Percentiles rank a stretch among this genome's conserved stretches.
These are phyloP conservation scores for Phylloboletellus chloephorus DNA, from an alignment of 1,284 basidiomycete species.

Conservation along the genomic window DNA sequence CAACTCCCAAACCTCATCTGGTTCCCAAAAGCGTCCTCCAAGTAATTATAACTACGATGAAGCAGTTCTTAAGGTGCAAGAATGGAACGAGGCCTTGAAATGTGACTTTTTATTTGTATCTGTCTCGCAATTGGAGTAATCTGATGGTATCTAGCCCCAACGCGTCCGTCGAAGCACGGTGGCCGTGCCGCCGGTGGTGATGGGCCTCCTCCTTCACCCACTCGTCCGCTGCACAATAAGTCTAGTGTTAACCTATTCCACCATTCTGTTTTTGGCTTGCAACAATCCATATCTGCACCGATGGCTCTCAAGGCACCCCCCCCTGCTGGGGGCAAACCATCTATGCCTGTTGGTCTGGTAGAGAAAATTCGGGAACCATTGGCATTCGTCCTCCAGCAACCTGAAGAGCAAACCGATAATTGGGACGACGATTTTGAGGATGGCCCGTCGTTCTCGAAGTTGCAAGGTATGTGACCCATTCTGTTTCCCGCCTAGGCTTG, in stretches of 20 bases:
- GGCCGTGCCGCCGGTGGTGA: conserved; percentile 35
- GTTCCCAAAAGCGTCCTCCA: conserved; percentile 47
- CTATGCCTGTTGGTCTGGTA: conserved; percentile 35
- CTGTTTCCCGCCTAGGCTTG: neutral
- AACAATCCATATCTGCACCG: conserved; percentile 30
- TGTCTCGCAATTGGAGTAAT: conserved; percentile 15
- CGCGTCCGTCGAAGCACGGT: conserved; percentile 59
- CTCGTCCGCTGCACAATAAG: conserved; percentile 32
- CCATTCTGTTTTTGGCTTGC: conserved; percentile 30
- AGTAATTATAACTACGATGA: conserved; percentile 88
- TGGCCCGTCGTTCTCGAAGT: conserved; percentile 80
- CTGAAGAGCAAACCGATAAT: conserved; percentile 84
- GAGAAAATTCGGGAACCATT: conserved; percentile 56
- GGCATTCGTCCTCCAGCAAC: conserved; percentile 54
- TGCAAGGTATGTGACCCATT: conserved; percentile 52
- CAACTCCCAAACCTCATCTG: conserved; percentile 23
- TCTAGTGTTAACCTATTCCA: conserved; percentile 27
- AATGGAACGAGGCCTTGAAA: conserved; percentile 96
- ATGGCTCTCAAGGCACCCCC: conserved; percentile 26
- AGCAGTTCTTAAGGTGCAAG: conserved; percentile 90
- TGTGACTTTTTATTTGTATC: conserved; percentile 41
- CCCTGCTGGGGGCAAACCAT: conserved; percentile 20
- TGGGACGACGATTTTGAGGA: conserved; percentile 99
- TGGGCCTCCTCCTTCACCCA: conserved; percentile 39
- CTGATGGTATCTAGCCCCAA: conserved; percentile 43